Evolutionary conservation across 768 basidiomycete species (phyloP).

Genomic region (Tulasnella sp.): DNA sequence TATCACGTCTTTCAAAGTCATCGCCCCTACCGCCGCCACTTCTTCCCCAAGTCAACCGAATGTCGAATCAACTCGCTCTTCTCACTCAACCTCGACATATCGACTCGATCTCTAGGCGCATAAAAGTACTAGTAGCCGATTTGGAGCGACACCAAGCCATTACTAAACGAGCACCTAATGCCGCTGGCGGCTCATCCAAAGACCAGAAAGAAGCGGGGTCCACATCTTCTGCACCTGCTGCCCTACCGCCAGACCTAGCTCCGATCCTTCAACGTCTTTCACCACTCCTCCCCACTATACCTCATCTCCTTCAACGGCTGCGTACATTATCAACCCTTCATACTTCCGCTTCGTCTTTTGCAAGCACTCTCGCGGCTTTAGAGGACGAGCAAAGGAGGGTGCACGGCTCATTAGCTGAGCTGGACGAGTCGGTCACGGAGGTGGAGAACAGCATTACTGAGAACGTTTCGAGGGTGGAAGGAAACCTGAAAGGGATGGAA

Average conservation of each 20-base stretch:
- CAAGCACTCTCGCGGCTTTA: conserved; percentile 55
- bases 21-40: conserved; percentile 74
- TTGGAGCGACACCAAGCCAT: conserved; percentile 68
- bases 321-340: conserved; percentile 81
- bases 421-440: conserved; percentile 61
- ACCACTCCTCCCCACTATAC: conserved; percentile 44
- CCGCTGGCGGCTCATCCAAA: neutral
- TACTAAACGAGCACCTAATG: neutral
- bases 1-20: conserved; percentile 43
- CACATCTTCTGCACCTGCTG: conserved; percentile 17
- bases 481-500: conserved; percentile 72
- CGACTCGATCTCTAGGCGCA: conserved; percentile 88
- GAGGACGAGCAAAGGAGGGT: conserved; percentile 70
- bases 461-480: conserved; percentile 65
- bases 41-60: conserved; percentile 72
- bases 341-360: conserved; percentile 73
- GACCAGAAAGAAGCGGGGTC: conserved; percentile 35
- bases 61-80: conserved; percentile 80
- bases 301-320: conserved; percentile 84
- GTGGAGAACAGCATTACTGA: conserved; percentile 74
- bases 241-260: conserved; percentile 38
- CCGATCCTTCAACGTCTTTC: conserved; percentile 43
- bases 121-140: conserved; percentile 89
- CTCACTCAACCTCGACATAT: conserved; percentile 95
- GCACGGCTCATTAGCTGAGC: conserved; percentile 60